These are phyloP conservation scores for Ustilago esculenta DNA, from an alignment of 1,284 basidiomycete genomes.

Conservation along the genomic window DNA sequence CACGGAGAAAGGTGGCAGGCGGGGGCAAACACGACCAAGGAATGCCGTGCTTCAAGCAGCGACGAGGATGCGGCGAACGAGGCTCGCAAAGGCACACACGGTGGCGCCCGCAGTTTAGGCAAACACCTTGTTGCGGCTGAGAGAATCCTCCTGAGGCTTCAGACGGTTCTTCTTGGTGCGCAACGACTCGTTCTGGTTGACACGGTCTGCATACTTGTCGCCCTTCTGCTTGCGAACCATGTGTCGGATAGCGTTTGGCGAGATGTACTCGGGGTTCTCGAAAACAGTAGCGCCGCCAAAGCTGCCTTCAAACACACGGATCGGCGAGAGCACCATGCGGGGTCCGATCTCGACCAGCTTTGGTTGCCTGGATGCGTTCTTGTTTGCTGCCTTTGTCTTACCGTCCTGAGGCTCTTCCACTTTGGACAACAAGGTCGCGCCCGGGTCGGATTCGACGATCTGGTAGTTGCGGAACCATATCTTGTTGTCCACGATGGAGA, in stretches of 20 bases:
- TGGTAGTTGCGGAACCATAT: conserved; percentile 99
- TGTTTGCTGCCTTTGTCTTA: conserved; percentile 41
- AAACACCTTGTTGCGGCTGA: conserved; percentile 89
- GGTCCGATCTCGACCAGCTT: conserved; percentile 78
- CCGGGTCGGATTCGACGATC: conserved; percentile 74
- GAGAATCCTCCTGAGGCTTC: conserved; percentile 78
- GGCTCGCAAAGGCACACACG: no score
- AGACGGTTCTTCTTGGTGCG: conserved; percentile 76
- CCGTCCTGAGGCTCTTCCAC: conserved; percentile 71
- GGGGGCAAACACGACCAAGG: no score
- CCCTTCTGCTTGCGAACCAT: conserved; percentile 78
- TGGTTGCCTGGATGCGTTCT: conserved; percentile 45
- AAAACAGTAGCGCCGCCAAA: conserved; percentile 88
- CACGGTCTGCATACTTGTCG: conserved; percentile 80
- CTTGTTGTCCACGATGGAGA: conserved; percentile 93
- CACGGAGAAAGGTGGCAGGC: not conserved
- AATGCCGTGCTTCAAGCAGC: no score
- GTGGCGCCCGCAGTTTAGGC: no score
- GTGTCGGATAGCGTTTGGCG: conserved; percentile 83
- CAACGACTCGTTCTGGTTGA: conserved; percentile 79
- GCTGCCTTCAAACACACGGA: conserved; percentile 93
- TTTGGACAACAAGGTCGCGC: conserved; percentile 49
- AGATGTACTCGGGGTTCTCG: conserved; percentile 94
- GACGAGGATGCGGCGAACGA: no score
- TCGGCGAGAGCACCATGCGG: conserved; percentile 94